Percentiles rank a stretch among this genome's conserved stretches.
phyloP scores from a whole-genome alignment of 371 early-diverging fungal genomes.

The Massospora cicadina region DNA sequence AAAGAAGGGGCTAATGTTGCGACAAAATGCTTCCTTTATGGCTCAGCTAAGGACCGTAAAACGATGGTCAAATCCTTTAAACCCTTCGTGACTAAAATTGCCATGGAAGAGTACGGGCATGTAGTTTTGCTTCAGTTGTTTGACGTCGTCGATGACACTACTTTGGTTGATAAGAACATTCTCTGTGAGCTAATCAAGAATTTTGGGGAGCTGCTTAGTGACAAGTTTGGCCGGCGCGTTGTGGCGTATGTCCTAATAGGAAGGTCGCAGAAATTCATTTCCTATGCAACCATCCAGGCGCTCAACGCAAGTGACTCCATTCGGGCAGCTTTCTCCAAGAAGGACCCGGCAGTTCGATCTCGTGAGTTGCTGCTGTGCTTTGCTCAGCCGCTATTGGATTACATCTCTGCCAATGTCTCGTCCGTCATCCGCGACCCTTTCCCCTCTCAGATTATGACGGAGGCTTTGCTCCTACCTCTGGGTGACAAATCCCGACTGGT shows the following conservation, averaged over 20 bases:
- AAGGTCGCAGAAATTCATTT: slow-evolving; percentile 46
- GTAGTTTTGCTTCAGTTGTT: slow-evolving; percentile 63
- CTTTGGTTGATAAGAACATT: slow-evolving; percentile 48
- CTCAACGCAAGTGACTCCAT: slow-evolving; percentile 40
- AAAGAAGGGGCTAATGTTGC: slow-evolving; percentile 74
- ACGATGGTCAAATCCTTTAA: slow-evolving; percentile 72
- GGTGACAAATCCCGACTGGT: slow-evolving; percentile 15
- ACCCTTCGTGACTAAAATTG: slow-evolving; percentile 59
- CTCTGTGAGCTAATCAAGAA: slow-evolving; percentile 28
- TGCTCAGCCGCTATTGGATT: slow-evolving; percentile 35
- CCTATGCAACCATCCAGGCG: slow-evolving; percentile 37
- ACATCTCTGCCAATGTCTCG: slow-evolving; percentile 30
- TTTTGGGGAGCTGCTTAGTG: slow-evolving; percentile 33
- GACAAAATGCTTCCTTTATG: slow-evolving; percentile 58
- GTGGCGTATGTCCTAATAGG: slow-evolving; percentile 53
- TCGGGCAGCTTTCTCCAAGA: slow-evolving; percentile 44
- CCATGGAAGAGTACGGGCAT: slow-evolving; percentile 78
- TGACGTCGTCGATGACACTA: slow-evolving; percentile 88
- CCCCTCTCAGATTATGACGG: slow-evolving; percentile 46
- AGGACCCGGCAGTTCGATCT: slow-evolving; percentile 40
- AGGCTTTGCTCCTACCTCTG: slow-evolving; percentile 47
- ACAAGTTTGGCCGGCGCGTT: slow-evolving; percentile 57
- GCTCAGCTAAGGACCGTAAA: slow-evolving; percentile 75
- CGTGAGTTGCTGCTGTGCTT: slow-evolving; percentile 36
- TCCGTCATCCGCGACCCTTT: slow-evolving; percentile 36